Base-by-base conservation (phyloP, 257 asterid genomes). In the Thymus quinquecostatus region DNA sequence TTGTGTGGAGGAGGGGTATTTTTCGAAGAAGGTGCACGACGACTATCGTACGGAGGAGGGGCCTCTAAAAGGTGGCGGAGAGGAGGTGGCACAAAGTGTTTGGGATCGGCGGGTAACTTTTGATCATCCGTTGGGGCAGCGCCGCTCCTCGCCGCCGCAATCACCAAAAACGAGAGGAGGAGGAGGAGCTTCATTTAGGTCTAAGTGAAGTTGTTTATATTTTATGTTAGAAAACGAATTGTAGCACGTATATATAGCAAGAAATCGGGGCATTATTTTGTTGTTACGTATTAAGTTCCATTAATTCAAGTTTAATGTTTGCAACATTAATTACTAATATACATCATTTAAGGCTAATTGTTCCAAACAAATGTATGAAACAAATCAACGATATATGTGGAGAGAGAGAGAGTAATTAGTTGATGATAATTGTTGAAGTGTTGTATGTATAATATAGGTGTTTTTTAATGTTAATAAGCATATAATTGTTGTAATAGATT, bases 111-210 rank as follows among this genome's bases (percentile, higher is more conserved):
- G 14, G 56, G 53, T 11, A 41, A 56, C 4, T 45, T 29, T 8
- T 41, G 12, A 1, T 69, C 30, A 10, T 53, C 45, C 14, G 29
- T 69, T 3, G 13, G 50, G 58, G 51, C 34, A 30, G 51, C 68
- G 41, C 40, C 21, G 68, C 62, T 60, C 53, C 33, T 8, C 50
- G 69, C 62, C 9, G 54, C 61, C 49, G 69, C 44, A 60, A 71
- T 47, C 1, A 71, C 44, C 51, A 71, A 8, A 14, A 29, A 33
- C 7, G 65, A 7, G 40, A 49, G 53, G 50, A 59, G 40, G 3
- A 60, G 4, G 7, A 48, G 53, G 3, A 36, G 32, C 62, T 61
- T 60, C 75, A 71, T 60, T 34, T 36, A 21, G 12, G 4, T 28
- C 3, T 14, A 4, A 3, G 5, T 28, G 50, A 3, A 44, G 49